Evolutionary conservation across 495 filamentous ascomycete species (phyloP).

Genomic region (Annulohypoxylon nitens): DNA sequence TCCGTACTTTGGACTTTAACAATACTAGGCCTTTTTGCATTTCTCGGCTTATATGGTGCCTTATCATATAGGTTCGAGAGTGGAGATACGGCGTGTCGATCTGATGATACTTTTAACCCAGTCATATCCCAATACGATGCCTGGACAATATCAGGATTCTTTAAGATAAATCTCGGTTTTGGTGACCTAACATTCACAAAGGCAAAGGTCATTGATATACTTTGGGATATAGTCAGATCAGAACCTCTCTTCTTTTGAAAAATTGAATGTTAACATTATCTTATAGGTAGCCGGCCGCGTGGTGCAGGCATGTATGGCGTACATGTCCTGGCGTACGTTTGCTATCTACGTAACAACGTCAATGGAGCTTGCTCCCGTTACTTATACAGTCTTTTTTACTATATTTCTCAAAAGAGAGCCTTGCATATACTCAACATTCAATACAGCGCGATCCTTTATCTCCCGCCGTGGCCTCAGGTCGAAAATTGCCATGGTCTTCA

Average conservation of each 20-base stretch:
- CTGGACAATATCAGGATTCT: constrained; percentile 33
- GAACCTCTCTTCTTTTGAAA: background rate
- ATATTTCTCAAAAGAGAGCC: constrained; percentile 34
- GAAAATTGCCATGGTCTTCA: constrained; percentile 22
- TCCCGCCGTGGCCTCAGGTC: constrained; percentile 17
- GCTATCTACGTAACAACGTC: constrained; percentile 35
- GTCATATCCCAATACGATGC: constrained; percentile 5
- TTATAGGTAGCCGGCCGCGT: constrained; percentile 38
- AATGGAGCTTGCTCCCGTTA: constrained; percentile 44
- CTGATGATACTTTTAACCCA: constrained; percentile 20
- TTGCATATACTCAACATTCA: constrained; percentile 16
- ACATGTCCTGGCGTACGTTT: constrained; percentile 45
- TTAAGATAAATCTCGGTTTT: constrained; percentile 44
- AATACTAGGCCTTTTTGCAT: constrained; percentile 1
- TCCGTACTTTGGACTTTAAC: constrained; percentile 6
- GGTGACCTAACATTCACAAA: constrained; percentile 43
- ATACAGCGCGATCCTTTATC: constrained; percentile 13
- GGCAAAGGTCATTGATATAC: constrained; percentile 49
- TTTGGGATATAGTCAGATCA: constrained; percentile 48
- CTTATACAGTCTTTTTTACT: constrained; percentile 36
- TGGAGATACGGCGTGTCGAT: constrained; percentile 13
- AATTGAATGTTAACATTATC: background rate
- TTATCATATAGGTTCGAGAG: background rate
- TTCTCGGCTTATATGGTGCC: constrained; percentile 7
- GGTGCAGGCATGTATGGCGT: constrained; percentile 41